Percentiles rank a stretch among this genome's conserved stretches.
Evolutionary conservation across 2,329 filamentous ascomycete species (phyloP).

Genomic region (Neofusicoccum ribis): DNA sequence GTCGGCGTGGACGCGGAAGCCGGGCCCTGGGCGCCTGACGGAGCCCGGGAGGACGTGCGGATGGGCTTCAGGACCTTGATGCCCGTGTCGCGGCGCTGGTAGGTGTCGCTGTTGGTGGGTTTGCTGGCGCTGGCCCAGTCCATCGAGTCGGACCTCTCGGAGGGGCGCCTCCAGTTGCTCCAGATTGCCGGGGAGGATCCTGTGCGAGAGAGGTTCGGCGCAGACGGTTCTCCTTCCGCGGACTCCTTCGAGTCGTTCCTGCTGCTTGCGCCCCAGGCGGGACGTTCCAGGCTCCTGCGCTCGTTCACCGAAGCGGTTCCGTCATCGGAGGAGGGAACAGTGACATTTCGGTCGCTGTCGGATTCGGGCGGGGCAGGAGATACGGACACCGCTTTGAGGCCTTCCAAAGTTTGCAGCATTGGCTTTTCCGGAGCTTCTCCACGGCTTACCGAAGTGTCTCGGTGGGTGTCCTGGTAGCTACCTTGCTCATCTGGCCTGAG

Average conservation of each 20-base stretch:
- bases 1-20: conserved; percentile 31
- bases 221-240: neutral
- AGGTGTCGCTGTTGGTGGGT: conserved; percentile 59
- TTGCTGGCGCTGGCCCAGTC: conserved; percentile 60
- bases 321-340: conserved; percentile 13
- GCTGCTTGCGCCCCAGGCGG: neutral
- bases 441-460: neutral
- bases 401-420: conserved; percentile 14
- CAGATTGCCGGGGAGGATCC: conserved; percentile 46
- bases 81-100: conserved; percentile 68
- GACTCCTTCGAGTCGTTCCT: neutral
- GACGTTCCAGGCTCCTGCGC: conserved; percentile 4
- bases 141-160: conserved; percentile 12
- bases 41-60: conserved; percentile 60
- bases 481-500: neutral
- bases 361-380: conserved; percentile 6
- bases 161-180: conserved; percentile 48
- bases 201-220: conserved; percentile 25
- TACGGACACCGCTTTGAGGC: neutral
- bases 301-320: neutral
- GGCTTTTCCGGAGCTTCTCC: neutral
- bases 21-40: conserved; percentile 35
- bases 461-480: neutral
- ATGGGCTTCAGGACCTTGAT: conserved; percentile 90
- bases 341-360: conserved; percentile 15